These are phyloP conservation scores for Xylaria sp. DNA, from an alignment of 2,329 filamentous ascomycete genomes.

Conservation along the genomic window DNA sequence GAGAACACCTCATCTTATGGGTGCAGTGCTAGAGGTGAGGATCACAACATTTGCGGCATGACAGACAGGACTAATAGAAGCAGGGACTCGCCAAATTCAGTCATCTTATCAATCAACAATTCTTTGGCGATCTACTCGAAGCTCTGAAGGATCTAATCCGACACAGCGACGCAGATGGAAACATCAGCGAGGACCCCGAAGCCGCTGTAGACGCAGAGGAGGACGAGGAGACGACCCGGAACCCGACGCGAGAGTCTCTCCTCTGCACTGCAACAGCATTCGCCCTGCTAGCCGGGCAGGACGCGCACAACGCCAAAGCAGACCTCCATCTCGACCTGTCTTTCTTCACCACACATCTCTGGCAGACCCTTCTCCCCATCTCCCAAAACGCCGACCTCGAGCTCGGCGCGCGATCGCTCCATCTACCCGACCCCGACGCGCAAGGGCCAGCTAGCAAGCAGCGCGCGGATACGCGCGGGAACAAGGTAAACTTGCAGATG, in stretches of 20 bases:
- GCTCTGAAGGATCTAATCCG: slow-evolving; percentile 91
- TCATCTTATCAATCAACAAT: slow-evolving; percentile 98
- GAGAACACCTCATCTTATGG: slow-evolving; percentile 83
- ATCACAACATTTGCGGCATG: neutral
- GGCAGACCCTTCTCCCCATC: slow-evolving; percentile 79
- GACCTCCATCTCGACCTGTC: slow-evolving; percentile 87
- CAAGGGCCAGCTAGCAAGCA: slow-evolving; percentile 46
- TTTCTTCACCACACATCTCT: slow-evolving; percentile 95
- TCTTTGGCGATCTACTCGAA: slow-evolving; percentile 95
- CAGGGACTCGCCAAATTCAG: slow-evolving; percentile 86
- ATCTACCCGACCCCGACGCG: slow-evolving; percentile 68
- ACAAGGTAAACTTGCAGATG: slow-evolving; percentile 91
- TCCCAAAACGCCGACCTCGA: slow-evolving; percentile 87
- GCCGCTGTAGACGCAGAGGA: slow-evolving; percentile 49
- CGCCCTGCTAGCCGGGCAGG: slow-evolving; percentile 93
- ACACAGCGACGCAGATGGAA: slow-evolving; percentile 66
- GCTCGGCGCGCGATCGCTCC: slow-evolving; percentile 73
- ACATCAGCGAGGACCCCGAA: slow-evolving; percentile 50
- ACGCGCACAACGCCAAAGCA: slow-evolving; percentile 81
- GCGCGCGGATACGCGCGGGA: slow-evolving; percentile 51
- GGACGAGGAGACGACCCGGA: slow-evolving; percentile 62
- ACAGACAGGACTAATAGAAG: slow-evolving; percentile 47
- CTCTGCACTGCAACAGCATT: slow-evolving; percentile 97
- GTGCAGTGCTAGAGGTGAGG: slow-evolving; percentile 65
- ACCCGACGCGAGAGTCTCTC: slow-evolving; percentile 83